Base-by-base conservation (phyloP, 2,329 filamentous ascomycete genomes). In the Fusarium abutilonis region DNA sequence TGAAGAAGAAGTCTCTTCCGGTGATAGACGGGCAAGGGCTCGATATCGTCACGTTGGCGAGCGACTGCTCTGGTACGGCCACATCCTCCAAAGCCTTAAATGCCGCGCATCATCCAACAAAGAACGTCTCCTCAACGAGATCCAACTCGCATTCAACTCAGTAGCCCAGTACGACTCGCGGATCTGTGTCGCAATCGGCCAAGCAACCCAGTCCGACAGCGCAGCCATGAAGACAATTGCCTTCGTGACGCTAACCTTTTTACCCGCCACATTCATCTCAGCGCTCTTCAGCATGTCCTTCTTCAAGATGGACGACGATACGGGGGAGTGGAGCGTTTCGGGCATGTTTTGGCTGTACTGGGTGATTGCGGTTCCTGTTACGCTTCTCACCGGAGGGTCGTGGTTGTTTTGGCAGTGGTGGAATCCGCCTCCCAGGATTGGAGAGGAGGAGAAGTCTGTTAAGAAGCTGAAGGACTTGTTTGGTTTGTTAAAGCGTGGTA, bases 191-290 rank as follows among this genome's bases (percentile, higher is more conserved):
- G 47, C 74, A 9, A 79, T 83, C 9, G 75, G 76, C 0, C 70
- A 69, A 9, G 76, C 77, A 0, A 74, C 79, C 0, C 74, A 77
- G n/a, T 56, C 56, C 0, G 83, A 86, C 47, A 83, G 81, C 57
- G 73, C 78, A 1, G 77, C 81, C 1, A 84, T 85, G 81, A 81
- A 79, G 66, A 80, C 79, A 0, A 75, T 85, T 40, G 78, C 82
- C 1, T 75, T 82, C 14, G 70, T 83, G 0, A 82, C 82, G 0
- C 64, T 83, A 7, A 68, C 73, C 0, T 85, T 85, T 35, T 67
- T 85, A 0, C 83, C 83, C 0, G 76, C 80, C 0, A 85, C 83
- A 0, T 84, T 84, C 58, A 74, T 84, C 14, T 81, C 71, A 0
- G 74, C 79, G 6, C 71, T 85, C 4, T 82, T 82, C 41, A 79